These are phyloP conservation scores for Solanum aculeatissimum DNA, from an alignment of 305 asterid genomes.

Conservation along the genomic window DNA sequence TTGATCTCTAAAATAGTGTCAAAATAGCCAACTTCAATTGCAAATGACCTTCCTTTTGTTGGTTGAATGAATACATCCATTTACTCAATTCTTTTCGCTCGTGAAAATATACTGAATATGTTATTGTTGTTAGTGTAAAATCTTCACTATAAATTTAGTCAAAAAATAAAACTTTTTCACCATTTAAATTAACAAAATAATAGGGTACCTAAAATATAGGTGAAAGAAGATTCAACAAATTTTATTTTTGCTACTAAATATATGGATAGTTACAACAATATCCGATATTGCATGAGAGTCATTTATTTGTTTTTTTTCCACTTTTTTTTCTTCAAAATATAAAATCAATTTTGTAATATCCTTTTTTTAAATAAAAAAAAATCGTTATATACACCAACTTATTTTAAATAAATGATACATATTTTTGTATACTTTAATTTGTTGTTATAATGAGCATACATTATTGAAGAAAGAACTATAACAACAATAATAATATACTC, in stretches of 20 bases:
- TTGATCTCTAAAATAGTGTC: slow-evolving; percentile 58
- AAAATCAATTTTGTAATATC: too few relatives aligned
- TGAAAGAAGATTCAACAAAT: background rate
- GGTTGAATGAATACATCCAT: slow-evolving; percentile 56
- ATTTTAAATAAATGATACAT: background rate
- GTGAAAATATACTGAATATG: background rate
- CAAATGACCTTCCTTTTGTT: slow-evolving; percentile 26
- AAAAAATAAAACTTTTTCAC: background rate
- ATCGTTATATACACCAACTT: too few relatives aligned
- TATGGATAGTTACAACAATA: background rate
- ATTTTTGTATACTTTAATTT: too few relatives aligned
- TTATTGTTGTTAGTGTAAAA: background rate
- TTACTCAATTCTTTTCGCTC: background rate
- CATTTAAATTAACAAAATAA: background rate
- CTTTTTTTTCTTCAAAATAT: background rate
- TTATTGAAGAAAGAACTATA: too few relatives aligned
- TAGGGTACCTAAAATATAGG: background rate
- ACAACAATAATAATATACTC: too few relatives aligned
- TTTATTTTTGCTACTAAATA: background rate
- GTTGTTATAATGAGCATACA: too few relatives aligned
- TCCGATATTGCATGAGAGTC: background rate
- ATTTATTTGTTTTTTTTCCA: background rate
- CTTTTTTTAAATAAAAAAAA: too few relatives aligned
- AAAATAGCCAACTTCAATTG: slow-evolving; percentile 52
- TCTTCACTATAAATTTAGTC: background rate